Conservation (phyloP, 2,329 filamentous ascomycete genomes). For the Fusarium proliferatum region DNA sequence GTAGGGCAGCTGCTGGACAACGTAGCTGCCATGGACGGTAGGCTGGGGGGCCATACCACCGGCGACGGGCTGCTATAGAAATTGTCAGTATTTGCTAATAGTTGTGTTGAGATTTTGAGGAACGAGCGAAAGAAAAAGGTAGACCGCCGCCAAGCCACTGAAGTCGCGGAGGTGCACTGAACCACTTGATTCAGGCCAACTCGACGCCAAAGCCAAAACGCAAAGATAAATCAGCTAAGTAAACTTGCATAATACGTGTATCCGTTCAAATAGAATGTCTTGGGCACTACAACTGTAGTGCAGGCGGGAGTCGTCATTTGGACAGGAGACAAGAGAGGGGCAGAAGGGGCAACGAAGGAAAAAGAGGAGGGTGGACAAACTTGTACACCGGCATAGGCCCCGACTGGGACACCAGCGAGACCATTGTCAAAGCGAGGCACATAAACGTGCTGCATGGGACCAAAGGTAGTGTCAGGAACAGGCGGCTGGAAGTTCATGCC, state of each 20-base stretch:
- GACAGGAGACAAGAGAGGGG: constrained; percentile 31
- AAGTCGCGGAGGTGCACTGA: background rate
- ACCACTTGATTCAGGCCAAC: constrained; percentile 2
- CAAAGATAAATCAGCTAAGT: constrained; percentile 9
- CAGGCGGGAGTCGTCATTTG: constrained; percentile 42
- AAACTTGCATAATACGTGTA: constrained; percentile 56
- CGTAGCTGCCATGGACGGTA: constrained; percentile 43
- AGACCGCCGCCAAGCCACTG: background rate
- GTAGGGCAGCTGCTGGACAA: constrained; percentile 51
- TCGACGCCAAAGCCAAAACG: background rate
- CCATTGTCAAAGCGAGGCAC: constrained; percentile 63
- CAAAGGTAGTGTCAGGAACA: constrained; percentile 67
- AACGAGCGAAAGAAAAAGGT: background rate
- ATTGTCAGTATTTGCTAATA: constrained; percentile 24
- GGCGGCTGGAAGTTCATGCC: constrained; percentile 68
- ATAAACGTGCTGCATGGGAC: constrained; percentile 66
- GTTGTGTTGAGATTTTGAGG: background rate
- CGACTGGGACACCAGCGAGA: constrained; percentile 49
- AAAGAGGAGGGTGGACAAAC: constrained; percentile 30
- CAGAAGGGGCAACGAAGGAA: constrained; percentile 44
- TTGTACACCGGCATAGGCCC: constrained; percentile 37
- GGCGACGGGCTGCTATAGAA: constrained; percentile 47
- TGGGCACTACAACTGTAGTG: constrained; percentile 48
- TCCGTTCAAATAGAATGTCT: constrained; percentile 48
- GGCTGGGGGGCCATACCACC: constrained; percentile 45